Base-by-base conservation (phyloP, 78 protist species). In the Dictyostelium citrinum region DNA sequence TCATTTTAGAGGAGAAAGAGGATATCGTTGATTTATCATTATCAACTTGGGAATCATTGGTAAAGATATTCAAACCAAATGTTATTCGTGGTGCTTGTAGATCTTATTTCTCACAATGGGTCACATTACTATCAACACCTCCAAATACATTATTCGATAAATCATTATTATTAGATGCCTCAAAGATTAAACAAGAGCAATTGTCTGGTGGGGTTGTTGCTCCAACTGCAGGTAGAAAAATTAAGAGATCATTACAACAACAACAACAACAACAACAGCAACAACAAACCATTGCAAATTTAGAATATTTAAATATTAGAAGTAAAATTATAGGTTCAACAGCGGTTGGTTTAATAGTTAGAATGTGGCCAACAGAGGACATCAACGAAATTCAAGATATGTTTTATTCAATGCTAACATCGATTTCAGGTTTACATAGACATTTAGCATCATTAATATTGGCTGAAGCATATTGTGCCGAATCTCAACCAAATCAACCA, bases 21-120 rank as follows among this genome's bases (percentile, higher is more conserved):
- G 95, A 88, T 35, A 88, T 88, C n/a, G 85, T 88, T 4, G 93
- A 88, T 9, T 8, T 88, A 35, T 88, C 93, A 7, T 61, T 88
- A 1, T 35, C 51, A 17, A 78, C 93, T 14, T 88, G 93, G 93
- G 20, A 76, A 39, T 74, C 49, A 27, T 39, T 88, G 33, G 67
- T 88, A n/a, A 35, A 41, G 20, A 49, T 33, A 4, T 88, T 88
- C 55, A 68, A 76, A 43, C 78, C 86, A 45, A 35, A 24, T 33
- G 46, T 88, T 5, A 41, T 88, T 17, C 49, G 82, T 31, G 46
- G 72, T 17, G 93, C 93, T 5, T 60, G 79, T 46, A 70, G 81
- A 22, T 12, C 85, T 1, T 68, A 43, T 20, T 45, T 88, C 9
- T 49, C 76, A 8, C 93, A 88, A 29, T 88, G 93, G 93, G 72